Evolutionary conservation across 257 asterid species (phyloP), one percentile per base, ranked within the genome.

Genomic region (Solanum tarijense): DNA sequence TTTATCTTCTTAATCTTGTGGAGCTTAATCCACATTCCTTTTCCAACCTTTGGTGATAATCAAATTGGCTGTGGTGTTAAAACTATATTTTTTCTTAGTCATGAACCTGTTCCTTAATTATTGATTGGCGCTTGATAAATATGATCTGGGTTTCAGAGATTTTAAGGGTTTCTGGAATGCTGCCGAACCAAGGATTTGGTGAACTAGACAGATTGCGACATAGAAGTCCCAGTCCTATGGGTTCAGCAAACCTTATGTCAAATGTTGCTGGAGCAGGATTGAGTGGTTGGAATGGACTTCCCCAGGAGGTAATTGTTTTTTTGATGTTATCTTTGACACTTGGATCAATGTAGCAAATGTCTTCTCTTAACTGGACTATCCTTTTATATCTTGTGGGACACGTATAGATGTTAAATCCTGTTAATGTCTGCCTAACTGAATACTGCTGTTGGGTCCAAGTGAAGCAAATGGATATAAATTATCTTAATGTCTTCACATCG

Each of bases 201-300:
- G 98, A 96, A 87, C 93, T 96, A 55, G 98, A 96, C 74, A 92
- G 98, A 88, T 91, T 95, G 88, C 93, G 98, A 76, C 98, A 95
- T 75, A 92, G 99, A 91, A 96, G 99, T 89, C 99, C 98, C 82
- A 96, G 98, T 90, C 99, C 99, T 11, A 96, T 96, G 99, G 98
- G 98, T 83, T 95, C 99, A 36, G 89, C 96, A 38, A 93, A 93
- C 90, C 94, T 93, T 85, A 86, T 96, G 89, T 91, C 98, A 82
- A 95, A 92, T 90, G 94, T 93, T 76, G 87, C 90, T 18, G 93
- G 96, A 84, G 87, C 95, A 72, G 97, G 98, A 86, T 89, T 95
- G 89, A 78, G 92, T 20, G 93, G 95, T 87, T 96, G 99, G 99
- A 94, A 93, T 91, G 96, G 96, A 76, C 93, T 93, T 84, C 94